Conservation (phyloP, 1,284 basidiomycete species). For the Pyrrhoderma lamaoense region DNA sequence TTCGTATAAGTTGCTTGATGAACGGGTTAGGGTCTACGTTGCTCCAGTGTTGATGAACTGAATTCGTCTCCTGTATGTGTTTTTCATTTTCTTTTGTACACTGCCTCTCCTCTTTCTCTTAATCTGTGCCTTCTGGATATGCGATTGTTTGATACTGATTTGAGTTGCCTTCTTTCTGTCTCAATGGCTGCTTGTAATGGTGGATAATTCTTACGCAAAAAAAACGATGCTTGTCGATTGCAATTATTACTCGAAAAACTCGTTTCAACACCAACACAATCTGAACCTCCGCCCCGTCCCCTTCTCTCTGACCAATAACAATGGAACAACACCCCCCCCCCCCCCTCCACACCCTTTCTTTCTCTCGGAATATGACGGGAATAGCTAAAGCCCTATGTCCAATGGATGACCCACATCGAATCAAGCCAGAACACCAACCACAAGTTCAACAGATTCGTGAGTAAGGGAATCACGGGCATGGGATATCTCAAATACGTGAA, state of each 20-base stretch:
- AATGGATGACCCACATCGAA: slow-evolving; percentile 13
- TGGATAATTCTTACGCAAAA: too few species aligned
- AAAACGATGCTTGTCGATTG: too few species aligned
- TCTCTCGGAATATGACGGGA: neutral
- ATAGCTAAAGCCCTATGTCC: slow-evolving; percentile 42
- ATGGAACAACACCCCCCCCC: neutral
- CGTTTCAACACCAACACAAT: too few species aligned
- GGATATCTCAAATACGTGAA: slow-evolving; percentile 10
- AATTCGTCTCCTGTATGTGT: slow-evolving; percentile 51
- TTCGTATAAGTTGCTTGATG: slow-evolving; percentile 74
- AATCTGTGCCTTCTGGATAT: too few species aligned
- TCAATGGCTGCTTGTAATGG: too few species aligned
- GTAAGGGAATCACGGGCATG: slow-evolving; percentile 12
- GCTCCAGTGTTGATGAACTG: slow-evolving; percentile 67
- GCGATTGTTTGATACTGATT: too few species aligned
- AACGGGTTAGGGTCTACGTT: slow-evolving; percentile 77
- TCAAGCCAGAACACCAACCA: slow-evolving; percentile 8
- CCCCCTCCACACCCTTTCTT: neutral
- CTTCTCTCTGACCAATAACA: neutral
- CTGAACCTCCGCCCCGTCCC: neutral
- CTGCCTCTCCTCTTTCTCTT: neutral
- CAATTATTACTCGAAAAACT: too few species aligned
- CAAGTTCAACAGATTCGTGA: slow-evolving; percentile 10
- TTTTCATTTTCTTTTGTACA: neutral
- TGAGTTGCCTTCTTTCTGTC: too few species aligned